phyloP scores from a whole-genome alignment of 2,329 filamentous ascomycete species.

The Phialophora verrucosa region DNA sequence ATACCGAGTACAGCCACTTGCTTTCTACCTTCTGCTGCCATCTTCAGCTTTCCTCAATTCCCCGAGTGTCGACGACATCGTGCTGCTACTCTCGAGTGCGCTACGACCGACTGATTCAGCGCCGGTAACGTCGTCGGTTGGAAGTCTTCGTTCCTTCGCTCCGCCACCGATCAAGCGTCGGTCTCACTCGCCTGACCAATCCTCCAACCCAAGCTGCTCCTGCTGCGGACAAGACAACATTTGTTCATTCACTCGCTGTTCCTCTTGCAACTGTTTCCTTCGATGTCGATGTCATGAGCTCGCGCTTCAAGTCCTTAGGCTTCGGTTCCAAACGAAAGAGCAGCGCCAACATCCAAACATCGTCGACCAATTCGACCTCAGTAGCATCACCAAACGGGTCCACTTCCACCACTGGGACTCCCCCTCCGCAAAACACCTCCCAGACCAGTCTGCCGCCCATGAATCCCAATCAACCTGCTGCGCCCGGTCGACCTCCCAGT shows the following conservation, averaged over 20 bases:
- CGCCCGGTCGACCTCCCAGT: conserved; percentile 66
- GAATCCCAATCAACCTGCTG: conserved; percentile 48
- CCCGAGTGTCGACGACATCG: conserved; percentile 5
- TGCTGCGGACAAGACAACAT: conserved; percentile 9
- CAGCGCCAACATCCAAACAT: conserved; percentile 51
- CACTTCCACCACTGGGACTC: conserved; percentile 43
- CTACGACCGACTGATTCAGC: neutral
- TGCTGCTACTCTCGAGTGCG: neutral
- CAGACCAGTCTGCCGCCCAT: conserved; percentile 63
- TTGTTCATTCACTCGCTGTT: conserved; percentile 29
- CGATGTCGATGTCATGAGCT: conserved; percentile 58
- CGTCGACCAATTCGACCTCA: conserved; percentile 38
- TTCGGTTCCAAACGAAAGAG: conserved; percentile 58
- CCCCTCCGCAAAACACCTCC: conserved; percentile 50
- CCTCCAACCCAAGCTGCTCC: neutral
- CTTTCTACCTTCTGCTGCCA: conserved; percentile 8
- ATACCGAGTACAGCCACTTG: conserved; percentile 6
- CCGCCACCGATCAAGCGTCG: conserved; percentile 12
- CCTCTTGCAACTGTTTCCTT: conserved; percentile 12
- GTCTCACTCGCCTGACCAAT: conserved; percentile 21
- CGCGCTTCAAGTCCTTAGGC: conserved; percentile 57
- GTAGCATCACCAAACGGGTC: conserved; percentile 40
- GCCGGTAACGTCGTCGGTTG: conserved; percentile 4
- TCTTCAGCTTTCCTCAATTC: conserved; percentile 15
- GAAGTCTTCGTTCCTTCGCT: conserved; percentile 10